These are phyloP conservation scores for Metschnikowia colocasiae DNA, from an alignment of 805 yeast genomes.

Conservation along the genomic window DNA sequence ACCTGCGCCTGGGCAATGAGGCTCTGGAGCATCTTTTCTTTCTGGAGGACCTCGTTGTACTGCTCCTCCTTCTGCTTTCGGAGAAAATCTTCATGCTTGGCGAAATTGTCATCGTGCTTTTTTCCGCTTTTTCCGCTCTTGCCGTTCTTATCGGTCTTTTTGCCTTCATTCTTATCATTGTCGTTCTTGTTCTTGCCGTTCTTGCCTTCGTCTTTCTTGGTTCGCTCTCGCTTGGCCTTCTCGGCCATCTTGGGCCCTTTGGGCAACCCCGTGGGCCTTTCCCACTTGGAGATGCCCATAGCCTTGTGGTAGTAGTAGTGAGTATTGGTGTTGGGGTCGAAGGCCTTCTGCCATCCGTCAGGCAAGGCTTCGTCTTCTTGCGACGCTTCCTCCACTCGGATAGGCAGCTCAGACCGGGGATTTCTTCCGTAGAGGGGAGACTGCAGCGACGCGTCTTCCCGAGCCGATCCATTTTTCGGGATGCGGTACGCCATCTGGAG, in stretches of 20 bases:
- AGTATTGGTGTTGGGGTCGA: conserved; percentile 41
- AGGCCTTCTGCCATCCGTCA: conserved; percentile 63
- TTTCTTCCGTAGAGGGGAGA: conserved; percentile 16
- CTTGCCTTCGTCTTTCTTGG: neutral
- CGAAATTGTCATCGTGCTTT: conserved; percentile 20
- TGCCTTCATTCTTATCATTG: neutral
- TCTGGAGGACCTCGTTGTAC: conserved; percentile 30
- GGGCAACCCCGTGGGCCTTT: conserved; percentile 44
- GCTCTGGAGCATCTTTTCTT: conserved; percentile 35
- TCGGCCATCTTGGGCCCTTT: conserved; percentile 25
- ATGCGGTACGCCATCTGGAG: conserved; percentile 83
- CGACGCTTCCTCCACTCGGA: neutral
- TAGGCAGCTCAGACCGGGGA: conserved; percentile 16
- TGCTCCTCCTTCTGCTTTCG: conserved; percentile 31
- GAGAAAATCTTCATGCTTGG: conserved; percentile 35
- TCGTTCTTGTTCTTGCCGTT: neutral
- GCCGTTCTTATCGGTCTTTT: neutral
- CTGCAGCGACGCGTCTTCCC: conserved; percentile 6
- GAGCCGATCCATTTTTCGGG: conserved; percentile 48
- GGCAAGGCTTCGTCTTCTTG: conserved; percentile 40
- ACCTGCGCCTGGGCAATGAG: conserved; percentile 33
- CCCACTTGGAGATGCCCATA: conserved; percentile 54
- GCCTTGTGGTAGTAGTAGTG: conserved; percentile 54
- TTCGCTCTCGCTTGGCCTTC: conserved; percentile 3
- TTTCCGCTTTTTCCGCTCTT: neutral